Conservation (phyloP, 179 eudicot genomes). For the Silene noctiflora region DNA sequence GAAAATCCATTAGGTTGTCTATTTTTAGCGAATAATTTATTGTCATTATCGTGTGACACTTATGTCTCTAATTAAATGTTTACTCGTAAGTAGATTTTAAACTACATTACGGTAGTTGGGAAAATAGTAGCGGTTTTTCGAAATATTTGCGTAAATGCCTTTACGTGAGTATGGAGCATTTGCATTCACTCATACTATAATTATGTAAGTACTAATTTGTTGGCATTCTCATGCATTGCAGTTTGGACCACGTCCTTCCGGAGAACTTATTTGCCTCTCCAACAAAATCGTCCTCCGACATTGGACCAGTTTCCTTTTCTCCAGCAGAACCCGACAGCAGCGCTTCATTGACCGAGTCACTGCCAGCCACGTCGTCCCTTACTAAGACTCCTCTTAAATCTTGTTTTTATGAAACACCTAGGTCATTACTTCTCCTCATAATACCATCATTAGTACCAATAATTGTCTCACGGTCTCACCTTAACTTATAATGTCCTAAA, state of each 20-base stretch:
- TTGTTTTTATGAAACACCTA: conserved; percentile 56
- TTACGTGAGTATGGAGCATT: too few relatives aligned
- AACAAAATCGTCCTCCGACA: conserved; percentile 51
- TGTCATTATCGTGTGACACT: conserved; percentile 18
- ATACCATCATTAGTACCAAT: background rate
- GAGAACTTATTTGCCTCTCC: conserved; percentile 85
- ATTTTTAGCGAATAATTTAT: conserved; percentile 12
- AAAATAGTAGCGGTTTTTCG: too few relatives aligned
- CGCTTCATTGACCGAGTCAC: conserved; percentile 25
- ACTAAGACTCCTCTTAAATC: conserved; percentile 43
- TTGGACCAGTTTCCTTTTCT: conserved; percentile 35
- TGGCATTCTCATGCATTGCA: conserved; percentile 31
- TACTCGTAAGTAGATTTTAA: background rate
- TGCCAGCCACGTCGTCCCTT: conserved; percentile 34
- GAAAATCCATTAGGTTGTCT: conserved; percentile 16
- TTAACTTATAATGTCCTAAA: background rate
- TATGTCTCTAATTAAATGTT: background rate
- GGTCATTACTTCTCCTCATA: conserved; percentile 29
- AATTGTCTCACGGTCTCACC: background rate
- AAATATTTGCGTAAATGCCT: too few relatives aligned
- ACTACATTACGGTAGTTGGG: background rate
- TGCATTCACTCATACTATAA: too few relatives aligned
- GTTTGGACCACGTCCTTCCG: conserved; percentile 80
- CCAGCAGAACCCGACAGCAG: conserved; percentile 33
- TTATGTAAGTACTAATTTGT: background rate